phyloP scores from a whole-genome alignment of 2,329 filamentous ascomycete genomes.

The Claviceps quebecensis region DNA sequence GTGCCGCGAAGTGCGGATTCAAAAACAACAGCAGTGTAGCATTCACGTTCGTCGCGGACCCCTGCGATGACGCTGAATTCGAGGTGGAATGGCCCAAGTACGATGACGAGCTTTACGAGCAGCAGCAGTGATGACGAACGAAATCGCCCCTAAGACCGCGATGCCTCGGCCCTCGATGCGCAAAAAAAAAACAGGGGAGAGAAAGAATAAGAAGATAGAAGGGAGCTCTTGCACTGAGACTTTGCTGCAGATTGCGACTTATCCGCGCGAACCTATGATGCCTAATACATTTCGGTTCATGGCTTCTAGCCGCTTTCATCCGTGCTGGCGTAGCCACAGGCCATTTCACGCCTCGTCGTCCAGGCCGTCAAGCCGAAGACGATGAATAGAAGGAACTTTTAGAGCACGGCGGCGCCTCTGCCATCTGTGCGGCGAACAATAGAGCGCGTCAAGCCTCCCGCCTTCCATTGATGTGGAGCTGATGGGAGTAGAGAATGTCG shows the following conservation, averaged over 20 bases:
- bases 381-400: background rate
- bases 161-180: too few relatives aligned
- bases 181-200: too few relatives aligned
- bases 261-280: background rate
- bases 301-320: background rate
- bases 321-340: background rate
- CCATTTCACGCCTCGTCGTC: background rate
- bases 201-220: background rate
- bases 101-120: conserved; percentile 23
- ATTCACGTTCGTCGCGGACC: conserved; percentile 30
- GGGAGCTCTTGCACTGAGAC: background rate
- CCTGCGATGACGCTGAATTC: conserved; percentile 28
- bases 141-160: too few relatives aligned
- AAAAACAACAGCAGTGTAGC: conserved; percentile 35
- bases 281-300: background rate
- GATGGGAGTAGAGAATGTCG: background rate
- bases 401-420: background rate
- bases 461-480: background rate
- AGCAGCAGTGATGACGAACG: conserved; percentile 1
- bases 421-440: background rate
- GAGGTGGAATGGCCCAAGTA: conserved; percentile 32
- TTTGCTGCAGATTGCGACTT: background rate
- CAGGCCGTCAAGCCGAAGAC: background rate
- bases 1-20: conserved; percentile 27
- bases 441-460: too few relatives aligned